phyloP scores from a whole-genome alignment of 2,329 filamentous ascomycete genomes.

The Cladophialophora exuberans region DNA sequence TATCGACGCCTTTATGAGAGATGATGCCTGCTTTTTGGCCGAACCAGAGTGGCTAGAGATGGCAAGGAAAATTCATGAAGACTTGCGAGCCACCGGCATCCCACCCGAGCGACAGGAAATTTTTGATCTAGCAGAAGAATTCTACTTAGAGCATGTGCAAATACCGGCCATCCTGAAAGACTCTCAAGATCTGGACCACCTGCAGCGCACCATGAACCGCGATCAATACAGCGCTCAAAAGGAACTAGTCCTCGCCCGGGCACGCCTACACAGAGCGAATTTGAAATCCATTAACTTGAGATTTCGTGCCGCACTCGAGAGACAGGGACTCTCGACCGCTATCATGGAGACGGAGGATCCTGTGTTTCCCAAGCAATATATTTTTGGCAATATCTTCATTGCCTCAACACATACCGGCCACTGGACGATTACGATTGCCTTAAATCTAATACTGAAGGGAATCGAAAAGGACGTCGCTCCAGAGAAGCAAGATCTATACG shows the following conservation, averaged over 20 bases:
- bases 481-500: conserved; percentile 26
- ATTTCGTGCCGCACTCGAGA: conserved; percentile 24
- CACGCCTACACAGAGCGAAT: conserved; percentile 21
- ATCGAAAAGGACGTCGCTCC: conserved; percentile 21
- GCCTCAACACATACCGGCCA: conserved; percentile 27
- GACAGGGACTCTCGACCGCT: conserved; percentile 18
- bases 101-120: conserved; percentile 23
- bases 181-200: neutral
- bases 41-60: conserved; percentile 41
- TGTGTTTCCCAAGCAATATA: conserved; percentile 30
- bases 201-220: conserved; percentile 6
- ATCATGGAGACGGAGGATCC: conserved; percentile 22
- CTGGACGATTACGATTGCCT: conserved; percentile 32
- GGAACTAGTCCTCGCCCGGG: conserved; percentile 12
- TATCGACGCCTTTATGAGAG: conserved; percentile 39
- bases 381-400: conserved; percentile 32
- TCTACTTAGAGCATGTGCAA: conserved; percentile 28
- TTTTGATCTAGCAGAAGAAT: conserved; percentile 32
- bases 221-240: conserved; percentile 6
- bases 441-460: conserved; percentile 29
- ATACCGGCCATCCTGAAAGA: conserved; percentile 25
- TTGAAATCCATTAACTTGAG: conserved; percentile 29
- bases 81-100: conserved; percentile 25
- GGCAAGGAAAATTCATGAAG: conserved; percentile 36
- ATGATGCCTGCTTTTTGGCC: conserved; percentile 41